A percentile compares a stretch with the other conserved stretches of the same genome.
phyloP scores from a whole-genome alignment of 441 rosid species.

The Eutrema salsugineum region DNA sequence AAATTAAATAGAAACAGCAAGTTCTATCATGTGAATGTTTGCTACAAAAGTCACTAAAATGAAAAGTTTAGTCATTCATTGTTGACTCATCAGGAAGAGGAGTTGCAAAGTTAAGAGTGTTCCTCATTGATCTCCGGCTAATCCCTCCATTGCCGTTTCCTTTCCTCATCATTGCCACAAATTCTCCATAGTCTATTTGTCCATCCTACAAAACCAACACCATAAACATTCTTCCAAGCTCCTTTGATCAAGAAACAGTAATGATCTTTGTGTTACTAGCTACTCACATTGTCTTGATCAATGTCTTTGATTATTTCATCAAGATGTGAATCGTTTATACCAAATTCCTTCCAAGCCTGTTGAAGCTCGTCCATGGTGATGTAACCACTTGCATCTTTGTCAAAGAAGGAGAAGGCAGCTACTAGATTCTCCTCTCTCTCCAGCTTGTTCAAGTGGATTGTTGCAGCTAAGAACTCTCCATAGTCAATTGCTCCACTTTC shows the following conservation, averaged over 20 bases:
- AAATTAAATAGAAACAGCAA: background rate
- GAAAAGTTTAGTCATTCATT: background rate
- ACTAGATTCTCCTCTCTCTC: conserved; percentile 65
- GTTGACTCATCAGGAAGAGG: background rate
- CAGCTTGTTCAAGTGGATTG: conserved; percentile 59
- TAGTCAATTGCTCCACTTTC: conserved; percentile 62
- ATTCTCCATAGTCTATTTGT: conserved; percentile 77
- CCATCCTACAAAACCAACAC: conserved; percentile 60
- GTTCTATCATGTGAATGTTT: background rate
- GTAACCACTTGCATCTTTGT: conserved; percentile 67
- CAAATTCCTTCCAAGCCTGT: conserved; percentile 62
- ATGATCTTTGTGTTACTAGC: background rate
- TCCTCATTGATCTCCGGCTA: conserved; percentile 80
- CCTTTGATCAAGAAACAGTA: background rate
- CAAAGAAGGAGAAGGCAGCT: conserved; percentile 60
- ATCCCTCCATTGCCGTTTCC: conserved; percentile 70
- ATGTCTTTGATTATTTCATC: conserved; percentile 66
- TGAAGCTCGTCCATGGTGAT: conserved; percentile 65
- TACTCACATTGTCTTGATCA: conserved; percentile 69
- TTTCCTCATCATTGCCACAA: conserved; percentile 89
- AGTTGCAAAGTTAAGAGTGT: conserved; percentile 44
- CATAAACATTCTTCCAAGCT: background rate
- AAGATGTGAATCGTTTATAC: conserved; percentile 52
- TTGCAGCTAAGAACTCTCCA: conserved; percentile 72
- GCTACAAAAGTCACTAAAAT: background rate